Percentiles rank a stretch among this genome's conserved stretches.
phyloP scores from a whole-genome alignment of 2,329 filamentous ascomycete species.

The Ceratocystis destructans region DNA sequence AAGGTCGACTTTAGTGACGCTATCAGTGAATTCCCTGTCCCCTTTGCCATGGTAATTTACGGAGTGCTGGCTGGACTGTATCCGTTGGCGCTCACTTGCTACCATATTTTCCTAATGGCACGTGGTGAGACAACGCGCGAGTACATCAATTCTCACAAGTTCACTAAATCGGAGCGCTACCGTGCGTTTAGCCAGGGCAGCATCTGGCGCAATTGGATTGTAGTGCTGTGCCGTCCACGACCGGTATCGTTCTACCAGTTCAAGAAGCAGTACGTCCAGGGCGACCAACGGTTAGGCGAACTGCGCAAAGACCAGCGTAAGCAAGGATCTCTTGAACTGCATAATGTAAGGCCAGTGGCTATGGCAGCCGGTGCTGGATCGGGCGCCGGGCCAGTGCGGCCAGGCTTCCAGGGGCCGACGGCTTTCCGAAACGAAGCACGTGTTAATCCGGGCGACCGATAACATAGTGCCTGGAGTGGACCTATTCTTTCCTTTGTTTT shows the following conservation, averaged over 20 bases:
- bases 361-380: constrained; percentile 18
- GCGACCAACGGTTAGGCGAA: constrained; percentile 70
- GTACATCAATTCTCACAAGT: constrained; percentile 93
- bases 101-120: constrained; percentile 83
- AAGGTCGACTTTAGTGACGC: constrained; percentile 53
- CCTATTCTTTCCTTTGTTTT: constrained; percentile 1
- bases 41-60: constrained; percentile 82
- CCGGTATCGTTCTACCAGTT: constrained; percentile 82
- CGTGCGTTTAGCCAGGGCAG: constrained; percentile 74
- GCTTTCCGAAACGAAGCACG: constrained; percentile 27
- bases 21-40: constrained; percentile 57
- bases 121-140: constrained; percentile 91
- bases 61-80: constrained; percentile 63
- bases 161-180: constrained; percentile 80
- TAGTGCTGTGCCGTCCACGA: constrained; percentile 69
- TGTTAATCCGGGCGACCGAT: not conserved
- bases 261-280: constrained; percentile 60
- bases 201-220: constrained; percentile 62
- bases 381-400: constrained; percentile 20
- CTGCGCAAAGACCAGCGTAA: constrained; percentile 25
- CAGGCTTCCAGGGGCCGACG: constrained; percentile 42
- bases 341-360: constrained; percentile 31
- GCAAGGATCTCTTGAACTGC: constrained; percentile 54
- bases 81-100: constrained; percentile 67
- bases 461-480: not conserved